Percentiles rank a stretch among this genome's conserved stretches.
Evolutionary conservation across 1,139 yeast genomes (phyloP).

Genomic region (Magnusiomyces paraingens): DNA sequence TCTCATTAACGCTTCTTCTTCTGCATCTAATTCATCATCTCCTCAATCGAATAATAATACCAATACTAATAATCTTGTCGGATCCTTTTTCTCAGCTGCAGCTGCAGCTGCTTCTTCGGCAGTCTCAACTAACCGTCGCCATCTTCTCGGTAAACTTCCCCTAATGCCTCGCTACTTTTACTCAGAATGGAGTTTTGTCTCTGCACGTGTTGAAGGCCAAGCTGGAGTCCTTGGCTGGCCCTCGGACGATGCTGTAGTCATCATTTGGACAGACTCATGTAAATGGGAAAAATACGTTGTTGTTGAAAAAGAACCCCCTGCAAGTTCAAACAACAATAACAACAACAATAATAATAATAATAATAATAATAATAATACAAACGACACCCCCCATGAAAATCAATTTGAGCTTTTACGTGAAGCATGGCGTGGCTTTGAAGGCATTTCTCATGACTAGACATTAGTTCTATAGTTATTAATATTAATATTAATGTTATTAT

Average conservation of each 20-base stretch:
- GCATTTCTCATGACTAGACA: slow-evolving; percentile 17
- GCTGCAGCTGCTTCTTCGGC: slow-evolving; percentile 9
- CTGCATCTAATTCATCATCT: no score
- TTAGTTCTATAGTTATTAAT: neutral
- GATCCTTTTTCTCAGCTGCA: no score
- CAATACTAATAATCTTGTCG: no score
- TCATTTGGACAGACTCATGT: slow-evolving; percentile 61
- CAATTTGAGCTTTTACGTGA: slow-evolving; percentile 61
- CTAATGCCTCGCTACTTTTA: slow-evolving; percentile 70
- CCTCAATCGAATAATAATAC: no score
- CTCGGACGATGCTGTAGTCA: slow-evolving; percentile 56
- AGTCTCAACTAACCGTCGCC: slow-evolving; percentile 46
- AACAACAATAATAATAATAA: slow-evolving; percentile 9
- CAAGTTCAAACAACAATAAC: slow-evolving; percentile 10
- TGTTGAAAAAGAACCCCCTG: slow-evolving; percentile 39
- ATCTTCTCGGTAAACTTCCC: slow-evolving; percentile 61
- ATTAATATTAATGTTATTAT: no score
- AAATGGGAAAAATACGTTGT: slow-evolving; percentile 84
- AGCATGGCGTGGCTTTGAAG: slow-evolving; percentile 67
- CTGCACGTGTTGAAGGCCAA: slow-evolving; percentile 49
- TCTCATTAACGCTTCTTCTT: no score
- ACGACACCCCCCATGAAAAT: slow-evolving; percentile 19
- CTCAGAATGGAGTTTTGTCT: slow-evolving; percentile 85
- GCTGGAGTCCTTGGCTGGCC: slow-evolving; percentile 75
- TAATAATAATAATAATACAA: no score